Base-by-base conservation (phyloP, 805 yeast genomes). In the Metschnikowia corniflorae region DNA sequence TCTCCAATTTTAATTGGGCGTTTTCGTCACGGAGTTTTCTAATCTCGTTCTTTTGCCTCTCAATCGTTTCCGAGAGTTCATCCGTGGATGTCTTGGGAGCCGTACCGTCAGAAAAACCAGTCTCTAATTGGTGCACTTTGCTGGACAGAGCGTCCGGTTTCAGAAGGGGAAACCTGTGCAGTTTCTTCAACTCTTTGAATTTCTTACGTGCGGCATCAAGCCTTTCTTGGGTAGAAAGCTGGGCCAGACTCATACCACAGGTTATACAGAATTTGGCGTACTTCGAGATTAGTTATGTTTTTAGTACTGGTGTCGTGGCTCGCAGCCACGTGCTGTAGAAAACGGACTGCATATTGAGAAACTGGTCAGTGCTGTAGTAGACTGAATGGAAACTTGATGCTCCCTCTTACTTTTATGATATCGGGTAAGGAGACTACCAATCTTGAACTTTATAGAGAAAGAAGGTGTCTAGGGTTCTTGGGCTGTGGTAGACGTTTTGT, bases 161-260 rank as follows among this genome's bases (percentile, higher is more conserved):
- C 36, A 14, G 9, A 25, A 17, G 27, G n/a, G 36, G 37, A 12
- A 37, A 16, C 29, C 31, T 37, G 26, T 31, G 66, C 46, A 67
- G 69, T 59, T 68, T 69, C 60, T 77, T 83, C 67, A 83, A 61
- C 50, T 81, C 86, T 41, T 82, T 88, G 47, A 69, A 77, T 70
- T 80, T 75, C 63, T 80, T 82, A 51, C 83, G 73, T 5, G 91
- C 93, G 2, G 82, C 82, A 46, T 81, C 87, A 33, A 85, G 65
- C 55, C 79, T 76, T 53, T 78, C 84, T 32, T 75, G 78, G 44
- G 78, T 72, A 32, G 60, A 59, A 27, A 64, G 16, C 13, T 21
- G 24, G 9, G 36, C 14, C 12, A 30, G 23, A 18, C 27, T 31
- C 32, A 27, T 34, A 3, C n/a, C n/a, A n/a, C n/a, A n/a, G n/a